phyloP scores from a whole-genome alignment of 176 grass and related monocot species.

The Oryza meyeriana region DNA sequence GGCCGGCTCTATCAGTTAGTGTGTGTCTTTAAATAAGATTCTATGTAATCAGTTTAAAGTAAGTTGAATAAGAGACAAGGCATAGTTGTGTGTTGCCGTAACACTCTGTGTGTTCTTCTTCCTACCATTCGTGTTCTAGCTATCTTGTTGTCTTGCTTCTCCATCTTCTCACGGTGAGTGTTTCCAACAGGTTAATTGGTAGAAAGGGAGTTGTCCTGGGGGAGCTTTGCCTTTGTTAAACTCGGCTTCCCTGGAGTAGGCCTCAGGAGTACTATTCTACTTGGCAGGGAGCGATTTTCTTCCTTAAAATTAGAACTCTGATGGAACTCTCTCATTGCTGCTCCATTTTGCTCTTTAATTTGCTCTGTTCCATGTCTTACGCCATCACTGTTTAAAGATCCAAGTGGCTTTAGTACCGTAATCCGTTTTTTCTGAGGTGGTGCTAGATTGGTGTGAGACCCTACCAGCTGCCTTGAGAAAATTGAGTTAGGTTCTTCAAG shows the following conservation, averaged over 20 bases:
- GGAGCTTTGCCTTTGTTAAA: slow-evolving; percentile 35
- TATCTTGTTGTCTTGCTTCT: no score
- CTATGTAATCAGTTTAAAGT: no score
- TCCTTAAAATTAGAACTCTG: slow-evolving; percentile 33
- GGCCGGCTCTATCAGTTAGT: no score
- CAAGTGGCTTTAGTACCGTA: slow-evolving; percentile 74
- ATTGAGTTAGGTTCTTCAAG: slow-evolving; percentile 61
- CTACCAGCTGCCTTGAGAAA: slow-evolving; percentile 34
- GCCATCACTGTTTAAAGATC: slow-evolving; percentile 31
- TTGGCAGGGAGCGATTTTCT: slow-evolving; percentile 51
- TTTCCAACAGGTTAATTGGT: no score
- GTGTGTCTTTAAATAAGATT: no score
- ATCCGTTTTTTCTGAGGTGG: slow-evolving; percentile 56
- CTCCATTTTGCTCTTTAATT: slow-evolving; percentile 33
- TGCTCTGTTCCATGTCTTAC: slow-evolving; percentile 11
- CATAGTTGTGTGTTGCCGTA: no score
- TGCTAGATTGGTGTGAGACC: slow-evolving; percentile 29
- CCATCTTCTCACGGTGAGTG: no score
- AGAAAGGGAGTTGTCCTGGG: slow-evolving; percentile 31
- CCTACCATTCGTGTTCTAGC: no score
- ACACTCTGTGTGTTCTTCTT: no score
- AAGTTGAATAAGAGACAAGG: no score
- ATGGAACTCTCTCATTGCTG: slow-evolving; percentile 23
- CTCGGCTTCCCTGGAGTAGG: slow-evolving; percentile 55
- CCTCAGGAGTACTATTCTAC: slow-evolving; percentile 84